Conservation (phyloP, 2,329 filamentous ascomycete species). For the Tympanopsis confertula region DNA sequence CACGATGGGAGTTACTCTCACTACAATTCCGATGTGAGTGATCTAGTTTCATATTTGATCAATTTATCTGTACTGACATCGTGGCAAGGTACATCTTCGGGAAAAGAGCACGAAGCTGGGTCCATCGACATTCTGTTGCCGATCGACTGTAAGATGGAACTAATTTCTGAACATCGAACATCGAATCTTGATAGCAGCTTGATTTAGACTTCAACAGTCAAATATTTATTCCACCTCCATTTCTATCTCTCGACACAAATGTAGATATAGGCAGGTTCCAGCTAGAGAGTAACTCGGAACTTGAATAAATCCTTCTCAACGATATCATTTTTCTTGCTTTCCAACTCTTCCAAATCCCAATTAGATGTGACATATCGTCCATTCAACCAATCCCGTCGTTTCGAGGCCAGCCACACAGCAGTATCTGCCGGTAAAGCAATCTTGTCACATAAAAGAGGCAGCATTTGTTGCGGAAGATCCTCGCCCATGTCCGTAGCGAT, state of each 20-base stretch:
- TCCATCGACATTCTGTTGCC: slow-evolving; percentile 4
- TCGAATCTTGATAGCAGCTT: no score
- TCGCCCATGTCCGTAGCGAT: slow-evolving; percentile 27
- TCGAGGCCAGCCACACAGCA: slow-evolving; percentile 10
- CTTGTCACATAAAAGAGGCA: slow-evolving; percentile 13
- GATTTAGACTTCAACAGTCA: no score
- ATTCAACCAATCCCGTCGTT: slow-evolving; percentile 9
- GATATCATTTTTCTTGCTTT: slow-evolving; percentile 6
- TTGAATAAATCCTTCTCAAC: not conserved
- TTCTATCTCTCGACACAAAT: no score
- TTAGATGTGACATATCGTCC: slow-evolving; percentile 9
- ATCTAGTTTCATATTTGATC: no score
- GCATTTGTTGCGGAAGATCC: slow-evolving; percentile 16
- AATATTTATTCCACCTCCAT: no score
- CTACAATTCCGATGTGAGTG: slow-evolving; percentile 19
- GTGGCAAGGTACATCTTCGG: slow-evolving; percentile 11
- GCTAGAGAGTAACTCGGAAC: no score
- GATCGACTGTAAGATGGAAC: no score
- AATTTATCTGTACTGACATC: no score
- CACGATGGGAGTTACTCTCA: slow-evolving; percentile 15
- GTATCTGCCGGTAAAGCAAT: slow-evolving; percentile 13
- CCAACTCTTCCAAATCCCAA: slow-evolving; percentile 11
- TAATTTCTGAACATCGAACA: no score
- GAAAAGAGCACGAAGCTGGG: slow-evolving; percentile 9
- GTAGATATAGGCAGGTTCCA: no score